A percentile compares a stretch with the other conserved stretches of the same genome.
Evolutionary conservation across 1,284 basidiomycete genomes (phyloP).

Genomic region (Anthracocystis walkeri): DNA sequence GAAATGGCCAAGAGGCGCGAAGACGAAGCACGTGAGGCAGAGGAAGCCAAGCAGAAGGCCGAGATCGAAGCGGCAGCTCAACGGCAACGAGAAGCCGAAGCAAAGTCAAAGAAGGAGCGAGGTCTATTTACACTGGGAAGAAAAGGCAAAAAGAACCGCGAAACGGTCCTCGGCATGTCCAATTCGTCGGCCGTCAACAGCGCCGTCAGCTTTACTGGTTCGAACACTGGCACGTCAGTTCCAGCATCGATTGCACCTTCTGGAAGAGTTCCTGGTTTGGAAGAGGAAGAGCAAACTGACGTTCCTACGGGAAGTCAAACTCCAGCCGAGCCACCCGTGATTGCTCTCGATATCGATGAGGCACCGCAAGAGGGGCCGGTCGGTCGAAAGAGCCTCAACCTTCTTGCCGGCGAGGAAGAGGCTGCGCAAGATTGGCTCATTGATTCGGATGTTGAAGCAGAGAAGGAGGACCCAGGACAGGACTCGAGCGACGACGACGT

Average conservation of each 20-base stretch:
- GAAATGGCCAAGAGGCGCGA: slow-evolving; percentile 59
- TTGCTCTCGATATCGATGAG: slow-evolving; percentile 42
- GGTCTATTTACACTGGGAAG: slow-evolving; percentile 28
- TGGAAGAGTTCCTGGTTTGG: not conserved
- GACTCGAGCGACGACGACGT: slow-evolving; percentile 56
- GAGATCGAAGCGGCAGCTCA: slow-evolving; percentile 27
- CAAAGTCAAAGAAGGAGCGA: slow-evolving; percentile 39
- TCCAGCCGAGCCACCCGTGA: slow-evolving; percentile 45
- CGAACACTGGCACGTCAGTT: slow-evolving; percentile 6
- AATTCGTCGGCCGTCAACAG: slow-evolving; percentile 26
- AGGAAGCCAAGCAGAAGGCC: slow-evolving; percentile 24
- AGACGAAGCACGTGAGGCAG: slow-evolving; percentile 53
- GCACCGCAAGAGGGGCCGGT: not conserved
- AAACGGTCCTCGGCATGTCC: slow-evolving; percentile 14
- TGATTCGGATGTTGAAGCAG: slow-evolving; percentile 36
- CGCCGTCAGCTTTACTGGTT: slow-evolving; percentile 25
- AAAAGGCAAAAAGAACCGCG: slow-evolving; percentile 37
- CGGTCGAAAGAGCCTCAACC: slow-evolving; percentile 18
- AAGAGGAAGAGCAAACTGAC: slow-evolving; percentile 12
- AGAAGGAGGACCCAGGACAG: slow-evolving; percentile 12
- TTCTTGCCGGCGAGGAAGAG: slow-evolving; percentile 34
- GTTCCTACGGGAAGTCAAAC: slow-evolving; percentile 19
- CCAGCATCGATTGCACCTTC: slow-evolving; percentile 7
- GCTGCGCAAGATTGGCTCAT: slow-evolving; percentile 53
- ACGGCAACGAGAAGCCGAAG: slow-evolving; percentile 21